Evolutionary conservation across 2,329 filamentous ascomycete species (phyloP).

Genomic region (Cryphonectria nitschkei): DNA sequence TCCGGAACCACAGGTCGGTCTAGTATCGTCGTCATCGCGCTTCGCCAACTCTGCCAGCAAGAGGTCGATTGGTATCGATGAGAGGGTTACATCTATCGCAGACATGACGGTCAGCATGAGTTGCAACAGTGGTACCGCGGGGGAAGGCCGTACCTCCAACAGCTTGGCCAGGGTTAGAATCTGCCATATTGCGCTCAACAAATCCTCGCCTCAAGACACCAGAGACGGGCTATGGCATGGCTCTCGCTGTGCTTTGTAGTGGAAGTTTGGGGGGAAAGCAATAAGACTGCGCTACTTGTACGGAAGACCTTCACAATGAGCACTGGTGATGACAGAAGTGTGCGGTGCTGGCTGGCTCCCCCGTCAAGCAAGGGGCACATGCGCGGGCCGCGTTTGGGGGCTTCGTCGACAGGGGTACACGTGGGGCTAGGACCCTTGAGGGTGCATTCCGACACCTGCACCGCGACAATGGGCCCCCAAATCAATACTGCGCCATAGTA

Average conservation of each 20-base stretch:
- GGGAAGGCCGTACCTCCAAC: slow-evolving; percentile 10
- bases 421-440: neutral
- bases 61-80: slow-evolving; percentile 55
- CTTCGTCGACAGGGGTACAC: neutral
- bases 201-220: neutral
- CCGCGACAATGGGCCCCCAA: neutral
- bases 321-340: neutral
- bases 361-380: neutral
- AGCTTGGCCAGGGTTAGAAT: slow-evolving; percentile 16
- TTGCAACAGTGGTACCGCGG: neutral
- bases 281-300: neutral
- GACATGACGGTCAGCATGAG: slow-evolving; percentile 3
- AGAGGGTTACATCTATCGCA: slow-evolving; percentile 46
- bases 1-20: slow-evolving; percentile 57
- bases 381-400: neutral
- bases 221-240: neutral
- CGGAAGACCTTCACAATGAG: neutral
- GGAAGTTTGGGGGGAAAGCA: neutral
- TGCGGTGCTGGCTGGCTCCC: neutral
- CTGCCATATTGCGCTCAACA: slow-evolving; percentile 18
- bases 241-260: neutral
- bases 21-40: slow-evolving; percentile 47
- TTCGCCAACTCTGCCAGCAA: slow-evolving; percentile 57
- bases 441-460: neutral
- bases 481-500: neutral